Base-by-base conservation (phyloP, 768 basidiomycete genomes). In the Tylopilus balloui region DNA sequence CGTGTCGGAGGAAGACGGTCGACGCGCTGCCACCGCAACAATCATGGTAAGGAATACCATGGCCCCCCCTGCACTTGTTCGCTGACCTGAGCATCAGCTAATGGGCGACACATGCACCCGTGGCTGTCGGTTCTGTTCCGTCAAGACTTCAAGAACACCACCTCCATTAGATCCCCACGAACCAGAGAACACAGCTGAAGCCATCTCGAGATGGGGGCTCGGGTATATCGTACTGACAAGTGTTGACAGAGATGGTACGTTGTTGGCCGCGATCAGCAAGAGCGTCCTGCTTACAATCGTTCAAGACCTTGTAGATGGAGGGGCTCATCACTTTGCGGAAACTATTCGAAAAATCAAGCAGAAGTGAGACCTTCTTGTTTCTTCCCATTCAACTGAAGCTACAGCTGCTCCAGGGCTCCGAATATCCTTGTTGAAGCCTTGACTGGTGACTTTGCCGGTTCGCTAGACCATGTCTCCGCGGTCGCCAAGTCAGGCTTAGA, bases 41-140 rank as follows among this genome's bases (percentile, higher is more conserved):
- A 99, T 99, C 66, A 98, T 99, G 96, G 94, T 91, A 54, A 51
- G 77, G 47, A 40, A 31, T 44, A 40, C 20, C 28, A 17, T 31
- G 14, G 12, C 39, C 32, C 35, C 24, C 34, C 40, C 21, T 38
- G 32, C 25, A 32, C 14, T 42, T 41, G 5, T 28, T 57, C 15
- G 36, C 52, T 56, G 44, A 56, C 47, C 17, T 24, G 4, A 27
- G 27, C 20, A 50, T 24, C 56, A 98, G 94, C 73, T 99, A 13
- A 98, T 99, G 96, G 96, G 96, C 9, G 95, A 98, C 71, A 96
- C 92, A 13, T 99, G 96, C 64, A 99, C 96, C 29, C 83, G 96
- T 62, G 96, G 93, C 2, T 99, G 96, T 69, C 78, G 94, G 47
- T 99, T 99, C 64, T 99, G 96, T 61, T 89, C 94, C 9, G 92